Evolutionary conservation across 768 basidiomycete genomes (phyloP).

Genomic region (Hemileccinum impolitum): DNA sequence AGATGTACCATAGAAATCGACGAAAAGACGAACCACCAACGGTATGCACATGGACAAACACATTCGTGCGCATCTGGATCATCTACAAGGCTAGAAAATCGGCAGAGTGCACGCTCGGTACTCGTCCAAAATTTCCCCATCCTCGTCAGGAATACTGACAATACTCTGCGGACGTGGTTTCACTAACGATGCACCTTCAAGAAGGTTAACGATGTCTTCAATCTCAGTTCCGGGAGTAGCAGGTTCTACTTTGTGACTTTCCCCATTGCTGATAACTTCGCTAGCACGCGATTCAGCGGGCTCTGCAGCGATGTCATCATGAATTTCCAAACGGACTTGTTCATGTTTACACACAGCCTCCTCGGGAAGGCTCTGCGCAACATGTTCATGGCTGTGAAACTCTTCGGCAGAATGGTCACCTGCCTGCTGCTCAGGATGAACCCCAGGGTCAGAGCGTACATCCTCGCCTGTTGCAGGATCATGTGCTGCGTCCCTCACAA

Average conservation of each 20-base stretch:
- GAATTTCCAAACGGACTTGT: conserved; percentile 11
- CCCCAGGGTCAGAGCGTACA: conserved; percentile 8
- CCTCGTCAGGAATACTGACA: conserved; percentile 50
- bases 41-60: conserved; percentile 26
- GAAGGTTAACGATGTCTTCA: conserved; percentile 64
- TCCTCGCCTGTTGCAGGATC: conserved; percentile 8
- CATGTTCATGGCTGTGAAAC: conserved; percentile 4
- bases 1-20: not conserved
- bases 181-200: conserved; percentile 41
- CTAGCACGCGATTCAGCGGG: conserved; percentile 10
- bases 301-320: conserved; percentile 3
- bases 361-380: conserved; percentile 1
- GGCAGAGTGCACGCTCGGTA: conserved; percentile 33
- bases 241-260: conserved; percentile 3
- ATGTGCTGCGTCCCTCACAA: conserved; percentile 5
- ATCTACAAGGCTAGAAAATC: conserved; percentile 20
- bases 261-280: conserved; percentile 10
- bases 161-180: conserved; percentile 44
- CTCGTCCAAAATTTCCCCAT: conserved; percentile 53
- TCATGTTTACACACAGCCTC: conserved; percentile 5
- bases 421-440: conserved; percentile 12
- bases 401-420: conserved; percentile 7
- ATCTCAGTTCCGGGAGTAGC: conserved; percentile 39
- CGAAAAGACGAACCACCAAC: conserved; percentile 13
- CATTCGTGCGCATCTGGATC: conserved; percentile 14